Evolutionary conservation across 1,284 basidiomycete genomes (phyloP).

Genomic region (Pseudozyma flocculosa): DNA sequence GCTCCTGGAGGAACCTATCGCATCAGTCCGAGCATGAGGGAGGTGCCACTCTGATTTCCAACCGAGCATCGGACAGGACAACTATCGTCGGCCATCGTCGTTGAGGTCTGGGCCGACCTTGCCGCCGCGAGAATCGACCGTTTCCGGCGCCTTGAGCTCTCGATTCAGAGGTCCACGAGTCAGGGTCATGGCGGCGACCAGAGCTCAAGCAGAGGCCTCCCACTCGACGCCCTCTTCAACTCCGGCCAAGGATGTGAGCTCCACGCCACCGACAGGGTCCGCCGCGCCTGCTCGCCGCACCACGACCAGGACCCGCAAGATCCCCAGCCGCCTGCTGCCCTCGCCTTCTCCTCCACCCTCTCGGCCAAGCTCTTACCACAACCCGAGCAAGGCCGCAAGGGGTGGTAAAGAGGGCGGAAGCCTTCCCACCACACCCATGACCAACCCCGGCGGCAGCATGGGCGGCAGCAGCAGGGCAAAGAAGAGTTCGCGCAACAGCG

Average conservation of each 20-base stretch:
- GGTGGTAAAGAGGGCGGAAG: slow-evolving; percentile 6
- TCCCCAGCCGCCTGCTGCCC: slow-evolving; percentile 36
- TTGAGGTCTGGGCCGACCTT: too few species aligned
- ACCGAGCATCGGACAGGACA: too few species aligned
- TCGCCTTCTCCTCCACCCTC: slow-evolving; percentile 34
- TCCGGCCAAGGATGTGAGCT: slow-evolving; percentile 9
- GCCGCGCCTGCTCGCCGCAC: slow-evolving; percentile 19
- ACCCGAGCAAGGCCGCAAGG: slow-evolving; percentile 16
- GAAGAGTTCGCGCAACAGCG: neutral
- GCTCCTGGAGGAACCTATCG: too few species aligned
- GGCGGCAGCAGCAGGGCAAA: neutral
- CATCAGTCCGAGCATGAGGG: too few species aligned
- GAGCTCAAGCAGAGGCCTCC: slow-evolving; percentile 29
- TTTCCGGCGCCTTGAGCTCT: too few species aligned
- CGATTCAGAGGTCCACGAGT: neutral
- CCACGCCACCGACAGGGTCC: neutral
- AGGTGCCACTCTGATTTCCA: too few species aligned
- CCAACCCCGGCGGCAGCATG: too few species aligned
- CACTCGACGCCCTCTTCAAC: slow-evolving; percentile 11
- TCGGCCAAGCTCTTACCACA: slow-evolving; percentile 21
- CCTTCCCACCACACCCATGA: neutral
- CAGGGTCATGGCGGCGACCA: slow-evolving; percentile 35
- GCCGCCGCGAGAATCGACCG: too few species aligned
- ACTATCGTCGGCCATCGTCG: too few species aligned
- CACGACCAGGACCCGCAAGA: slow-evolving; percentile 34